These are phyloP conservation scores for Daedaleopsis nitida DNA, from an alignment of 768 basidiomycete species.

Conservation along the genomic window DNA sequence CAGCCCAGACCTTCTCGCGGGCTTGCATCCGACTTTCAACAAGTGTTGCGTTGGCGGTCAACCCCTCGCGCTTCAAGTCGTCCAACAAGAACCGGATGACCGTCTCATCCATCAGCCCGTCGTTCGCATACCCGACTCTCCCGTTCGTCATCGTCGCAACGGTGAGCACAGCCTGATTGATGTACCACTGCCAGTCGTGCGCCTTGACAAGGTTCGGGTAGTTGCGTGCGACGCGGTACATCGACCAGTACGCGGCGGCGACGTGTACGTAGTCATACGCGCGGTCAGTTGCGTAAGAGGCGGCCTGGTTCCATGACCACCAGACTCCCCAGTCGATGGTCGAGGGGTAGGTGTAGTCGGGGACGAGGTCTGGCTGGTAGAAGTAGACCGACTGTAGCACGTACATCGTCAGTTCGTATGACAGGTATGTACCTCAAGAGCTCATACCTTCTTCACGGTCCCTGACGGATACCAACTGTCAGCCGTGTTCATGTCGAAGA, in stretches of 20 bases:
- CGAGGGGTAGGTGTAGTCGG: constrained; percentile 50
- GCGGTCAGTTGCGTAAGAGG: constrained; percentile 48
- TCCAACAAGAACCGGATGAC: constrained; percentile 48
- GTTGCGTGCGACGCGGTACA: constrained; percentile 60
- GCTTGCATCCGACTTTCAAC: constrained; percentile 49
- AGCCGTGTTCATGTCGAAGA: neutral
- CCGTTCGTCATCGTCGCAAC: constrained; percentile 48
- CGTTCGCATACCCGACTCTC: constrained; percentile 45
- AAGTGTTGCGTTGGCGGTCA: constrained; percentile 48
- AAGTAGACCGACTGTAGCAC: constrained; percentile 47
- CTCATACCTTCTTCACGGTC: constrained; percentile 52
- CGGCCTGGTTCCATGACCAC: constrained; percentile 59
- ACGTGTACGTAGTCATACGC: constrained; percentile 50
- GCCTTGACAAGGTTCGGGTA: constrained; percentile 50
- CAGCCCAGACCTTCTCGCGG: constrained; percentile 47
- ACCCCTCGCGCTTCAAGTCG: constrained; percentile 54
- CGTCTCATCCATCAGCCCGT: constrained; percentile 61
- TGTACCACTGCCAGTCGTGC: constrained; percentile 58
- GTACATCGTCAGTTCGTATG: neutral
- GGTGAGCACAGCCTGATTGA: constrained; percentile 55
- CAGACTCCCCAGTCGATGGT: constrained; percentile 53
- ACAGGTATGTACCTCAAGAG: neutral
- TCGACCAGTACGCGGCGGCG: constrained; percentile 50
- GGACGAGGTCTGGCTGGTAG: constrained; percentile 48
- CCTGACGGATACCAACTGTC: constrained; percentile 28